Base-by-base conservation (phyloP, 441 rosid species). In the Adansonia rubrostipa region DNA sequence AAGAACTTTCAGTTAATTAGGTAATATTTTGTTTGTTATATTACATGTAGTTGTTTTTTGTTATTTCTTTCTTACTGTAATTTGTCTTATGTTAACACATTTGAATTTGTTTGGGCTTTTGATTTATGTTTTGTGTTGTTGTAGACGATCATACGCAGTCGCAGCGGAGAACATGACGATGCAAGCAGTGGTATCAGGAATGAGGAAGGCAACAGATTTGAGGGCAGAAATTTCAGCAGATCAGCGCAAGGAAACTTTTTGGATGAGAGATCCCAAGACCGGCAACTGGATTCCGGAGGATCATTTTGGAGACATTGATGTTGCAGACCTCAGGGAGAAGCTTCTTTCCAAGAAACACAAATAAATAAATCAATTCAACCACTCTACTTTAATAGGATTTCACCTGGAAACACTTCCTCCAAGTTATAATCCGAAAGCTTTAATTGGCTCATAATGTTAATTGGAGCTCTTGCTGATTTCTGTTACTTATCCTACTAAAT, bases 251-350 rank as follows among this genome's bases (percentile, higher is more conserved):
- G 56, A 73, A 19, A 67, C 61, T 28, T 87, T 80, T 22, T 87
- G 91, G 90, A 90, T 88, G 91, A 87, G 78, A 71, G 90, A 88
- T 79, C 93, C 91, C 1, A 86, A 82, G 83, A 90, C 86, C 1
- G 93, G 93, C 8, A 83, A 88, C 73, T 87, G 91, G 91, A 81
- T 86, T 24, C 93, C 91, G 0, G 93, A 87, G 83, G 78, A 22
- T 76, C 91, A 87, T 57, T 85, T 88, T 54, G 78, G 73, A 42
- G 80, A 82, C 20, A 62, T 47, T 76, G 89, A 86, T 77, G 86
- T 15, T 44, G 90, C 84, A 11, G 90, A 85, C 6, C 66, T 84
- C 24, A 83, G 91, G 79, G 81, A 82, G 45, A 83, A 82, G 61
- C 14, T 80, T 5, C 84, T 86, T 28, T 5, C 85, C 4, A 84